Percentiles rank a stretch among this genome's conserved stretches.
Conservation (phyloP, 192 early-diverging fungal genomes). For the Phlyctochytrium bullatum region DNA sequence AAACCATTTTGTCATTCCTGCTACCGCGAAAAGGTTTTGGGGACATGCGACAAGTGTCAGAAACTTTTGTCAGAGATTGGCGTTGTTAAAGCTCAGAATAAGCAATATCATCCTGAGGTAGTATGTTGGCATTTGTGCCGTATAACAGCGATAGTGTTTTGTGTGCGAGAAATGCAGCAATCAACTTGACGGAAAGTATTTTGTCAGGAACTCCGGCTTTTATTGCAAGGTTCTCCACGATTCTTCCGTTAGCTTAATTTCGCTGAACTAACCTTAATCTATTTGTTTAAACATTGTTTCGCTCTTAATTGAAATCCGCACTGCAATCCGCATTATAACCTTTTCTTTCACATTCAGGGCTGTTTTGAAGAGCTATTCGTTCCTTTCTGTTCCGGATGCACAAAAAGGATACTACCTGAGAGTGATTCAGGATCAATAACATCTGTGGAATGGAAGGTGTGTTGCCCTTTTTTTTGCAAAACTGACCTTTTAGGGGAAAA, state of each 20-base stretch:
- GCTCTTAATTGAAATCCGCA: too few species aligned
- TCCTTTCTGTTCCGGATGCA: slow-evolving; percentile 9
- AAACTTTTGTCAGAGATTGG: slow-evolving; percentile 8
- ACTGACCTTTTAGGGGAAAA: slow-evolving; percentile 7
- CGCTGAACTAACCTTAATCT: too few species aligned
- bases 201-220: slow-evolving; percentile 11
- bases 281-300: too few species aligned
- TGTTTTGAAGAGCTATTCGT: slow-evolving; percentile 20
- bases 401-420: slow-evolving; percentile 14
- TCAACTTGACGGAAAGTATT: slow-evolving; percentile 16
- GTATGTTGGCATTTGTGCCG: background rate
- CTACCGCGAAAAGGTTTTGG: slow-evolving; percentile 19
- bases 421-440: slow-evolving; percentile 12
- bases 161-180: slow-evolving; percentile 13
- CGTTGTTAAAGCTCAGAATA: slow-evolving; percentile 15
- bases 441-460: slow-evolving; percentile 21
- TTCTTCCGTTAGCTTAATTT: background rate
- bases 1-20: slow-evolving; percentile 17
- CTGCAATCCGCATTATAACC: background rate
- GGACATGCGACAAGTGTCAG: slow-evolving; percentile 17
- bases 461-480: background rate
- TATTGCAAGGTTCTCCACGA: slow-evolving; percentile 21
- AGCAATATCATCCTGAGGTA: slow-evolving; percentile 22
- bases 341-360: background rate
- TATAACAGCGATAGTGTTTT: slow-evolving; percentile 9